Percentiles rank a stretch among this genome's conserved stretches.
These are phyloP conservation scores for Beauveria sp. DNA, from an alignment of 2,329 filamentous ascomycete genomes.

Conservation along the genomic window DNA sequence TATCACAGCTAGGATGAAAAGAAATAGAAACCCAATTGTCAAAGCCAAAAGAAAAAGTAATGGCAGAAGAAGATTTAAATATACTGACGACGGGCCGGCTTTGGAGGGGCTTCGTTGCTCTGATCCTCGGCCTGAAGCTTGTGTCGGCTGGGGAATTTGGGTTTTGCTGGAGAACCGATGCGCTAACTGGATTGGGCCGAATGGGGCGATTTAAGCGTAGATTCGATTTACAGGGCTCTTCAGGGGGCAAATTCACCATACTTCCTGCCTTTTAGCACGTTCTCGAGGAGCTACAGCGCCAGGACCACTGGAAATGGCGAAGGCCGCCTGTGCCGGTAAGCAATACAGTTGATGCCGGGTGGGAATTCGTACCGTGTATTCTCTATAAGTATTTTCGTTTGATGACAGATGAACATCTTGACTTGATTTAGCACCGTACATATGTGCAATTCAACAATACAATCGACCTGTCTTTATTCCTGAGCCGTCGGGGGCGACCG, in stretches of 20 bases:
- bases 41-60: background rate
- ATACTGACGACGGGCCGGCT: background rate
- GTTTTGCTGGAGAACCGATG: background rate
- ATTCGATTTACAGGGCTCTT: background rate
- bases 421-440: background rate
- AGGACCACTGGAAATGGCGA: too few relatives aligned
- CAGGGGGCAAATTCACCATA: background rate
- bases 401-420: too few relatives aligned
- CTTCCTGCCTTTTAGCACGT: too few relatives aligned
- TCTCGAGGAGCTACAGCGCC: background rate
- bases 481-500: background rate
- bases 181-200: background rate
- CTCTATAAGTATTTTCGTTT: too few relatives aligned
- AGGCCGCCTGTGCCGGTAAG: too few relatives aligned
- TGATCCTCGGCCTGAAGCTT: constrained; percentile 3
- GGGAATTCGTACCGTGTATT: too few relatives aligned
- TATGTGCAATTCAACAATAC: background rate
- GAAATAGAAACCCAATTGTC: background rate
- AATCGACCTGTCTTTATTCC: background rate
- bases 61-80: background rate
- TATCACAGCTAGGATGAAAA: background rate
- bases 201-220: background rate
- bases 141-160: background rate
- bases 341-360: too few relatives aligned
- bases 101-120: background rate